phyloP scores from a whole-genome alignment of 1,284 basidiomycete species.

The Sporisorium reilianum region DNA sequence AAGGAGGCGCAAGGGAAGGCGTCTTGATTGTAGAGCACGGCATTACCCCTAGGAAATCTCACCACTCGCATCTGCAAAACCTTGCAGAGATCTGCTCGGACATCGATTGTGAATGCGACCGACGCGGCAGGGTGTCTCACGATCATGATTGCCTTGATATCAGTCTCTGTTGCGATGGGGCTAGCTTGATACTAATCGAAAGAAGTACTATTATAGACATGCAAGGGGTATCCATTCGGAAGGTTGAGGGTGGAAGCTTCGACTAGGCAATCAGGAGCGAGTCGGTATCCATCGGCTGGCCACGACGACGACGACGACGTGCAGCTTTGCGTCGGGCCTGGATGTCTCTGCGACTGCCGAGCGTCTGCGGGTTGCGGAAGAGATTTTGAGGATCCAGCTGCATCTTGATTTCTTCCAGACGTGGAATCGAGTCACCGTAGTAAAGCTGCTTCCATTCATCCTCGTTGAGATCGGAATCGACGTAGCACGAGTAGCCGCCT shows the following conservation, averaged over 20 bases:
- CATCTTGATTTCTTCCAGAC: constrained; percentile 53
- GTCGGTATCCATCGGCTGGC: no score
- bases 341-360: constrained; percentile 38
- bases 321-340: constrained; percentile 16
- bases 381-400: constrained; percentile 52
- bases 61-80: no score
- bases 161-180: no score
- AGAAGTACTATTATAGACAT: no score
- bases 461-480: constrained; percentile 47
- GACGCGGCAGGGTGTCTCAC: no score
- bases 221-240: not conserved
- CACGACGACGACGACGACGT: not conserved
- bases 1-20: no score
- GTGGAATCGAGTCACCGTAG: constrained; percentile 46
- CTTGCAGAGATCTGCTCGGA: no score
- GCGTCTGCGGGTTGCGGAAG: constrained; percentile 54
- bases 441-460: constrained; percentile 53
- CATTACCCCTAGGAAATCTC: not conserved
- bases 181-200: no score
- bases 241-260: no score
- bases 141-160: no score
- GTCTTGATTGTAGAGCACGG: not conserved
- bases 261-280: no score
- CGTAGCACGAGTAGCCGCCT: constrained; percentile 58
- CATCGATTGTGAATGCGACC: no score